phyloP scores from a whole-genome alignment of 2,329 filamentous ascomycete genomes.

The Botrytis squamosa region DNA sequence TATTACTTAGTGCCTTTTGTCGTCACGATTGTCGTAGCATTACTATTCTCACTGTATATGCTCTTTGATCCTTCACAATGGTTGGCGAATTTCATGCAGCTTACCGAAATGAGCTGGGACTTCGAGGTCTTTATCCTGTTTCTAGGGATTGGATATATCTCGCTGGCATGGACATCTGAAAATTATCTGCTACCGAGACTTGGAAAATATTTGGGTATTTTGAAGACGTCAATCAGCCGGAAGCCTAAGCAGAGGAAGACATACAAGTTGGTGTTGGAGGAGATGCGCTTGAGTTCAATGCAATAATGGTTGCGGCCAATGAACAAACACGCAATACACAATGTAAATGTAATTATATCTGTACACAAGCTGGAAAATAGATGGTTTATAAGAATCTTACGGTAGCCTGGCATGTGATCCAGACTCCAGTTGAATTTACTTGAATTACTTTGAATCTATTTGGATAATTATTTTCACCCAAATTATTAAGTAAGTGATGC shows the following conservation, averaged over 20 bases:
- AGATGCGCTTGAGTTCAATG: conserved; percentile 47
- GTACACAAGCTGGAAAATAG: neutral
- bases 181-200: conserved; percentile 66
- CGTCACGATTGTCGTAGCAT: conserved; percentile 66
- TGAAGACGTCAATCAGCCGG: conserved; percentile 57
- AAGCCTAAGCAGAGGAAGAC: conserved; percentile 76
- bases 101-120: conserved; percentile 70
- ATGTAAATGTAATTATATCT: neutral
- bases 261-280: conserved; percentile 79
- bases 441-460: neutral
- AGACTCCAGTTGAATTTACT: neutral
- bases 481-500: neutral
- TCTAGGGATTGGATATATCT: conserved; percentile 69
- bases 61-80: conserved; percentile 69
- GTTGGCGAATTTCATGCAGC: conserved; percentile 75
- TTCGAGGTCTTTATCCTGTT: conserved; percentile 73
- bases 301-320: conserved; percentile 24
- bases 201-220: conserved; percentile 63
- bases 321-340: neutral
- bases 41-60: conserved; percentile 75
- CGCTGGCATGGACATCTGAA: conserved; percentile 69
- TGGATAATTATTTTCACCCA: neutral
- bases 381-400: neutral
- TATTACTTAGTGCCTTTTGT: conserved; percentile 71
- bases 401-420: neutral